Evolutionary conservation across 202 grass and related monocot species (phyloP).

Genomic region (Bolboschoenoplectus hybrid): DNA sequence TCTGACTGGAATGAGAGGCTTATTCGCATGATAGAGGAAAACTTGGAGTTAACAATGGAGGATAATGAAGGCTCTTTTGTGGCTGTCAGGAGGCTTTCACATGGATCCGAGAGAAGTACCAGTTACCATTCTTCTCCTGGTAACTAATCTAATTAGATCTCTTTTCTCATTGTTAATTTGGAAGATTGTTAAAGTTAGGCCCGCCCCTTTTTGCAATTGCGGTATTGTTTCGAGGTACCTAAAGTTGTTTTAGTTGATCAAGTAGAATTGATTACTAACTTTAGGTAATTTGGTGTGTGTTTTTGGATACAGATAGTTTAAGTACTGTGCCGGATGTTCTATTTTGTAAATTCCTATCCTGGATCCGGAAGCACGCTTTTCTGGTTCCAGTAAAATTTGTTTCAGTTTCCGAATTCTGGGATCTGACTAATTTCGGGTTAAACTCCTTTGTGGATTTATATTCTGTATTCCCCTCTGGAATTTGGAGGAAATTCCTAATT

Average conservation of each 20-base stretch:
- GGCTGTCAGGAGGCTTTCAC: slow-evolving; percentile 67
- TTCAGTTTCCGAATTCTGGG: neutral
- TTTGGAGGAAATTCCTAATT: neutral
- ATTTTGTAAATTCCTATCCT: slow-evolving; percentile 20
- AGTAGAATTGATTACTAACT: slow-evolving; percentile 18
- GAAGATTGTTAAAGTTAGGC: neutral
- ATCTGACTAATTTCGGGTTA: neutral
- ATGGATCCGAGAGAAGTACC: slow-evolving; percentile 63
- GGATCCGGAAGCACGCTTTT: slow-evolving; percentile 10
- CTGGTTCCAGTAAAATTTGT: slow-evolving; percentile 23
- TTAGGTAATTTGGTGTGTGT: slow-evolving; percentile 1
- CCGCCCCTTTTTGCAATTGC: neutral
- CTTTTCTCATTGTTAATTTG: neutral
- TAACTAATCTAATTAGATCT: slow-evolving; percentile 33
- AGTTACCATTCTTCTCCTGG: slow-evolving; percentile 65
- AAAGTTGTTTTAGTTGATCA: slow-evolving; percentile 29
- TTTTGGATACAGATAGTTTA: neutral
- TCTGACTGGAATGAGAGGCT: slow-evolving; percentile 15
- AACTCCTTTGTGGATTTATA: neutral
- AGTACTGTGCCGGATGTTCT: neutral
- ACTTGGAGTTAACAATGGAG: slow-evolving; percentile 54
- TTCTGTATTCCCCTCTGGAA: neutral
- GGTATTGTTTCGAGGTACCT: neutral
- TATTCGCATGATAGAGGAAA: neutral
- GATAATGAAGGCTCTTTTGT: slow-evolving; percentile 73